Evolutionary conservation across 1,284 basidiomycete species (phyloP).

Genomic region (Clitocybe nebularis): DNA sequence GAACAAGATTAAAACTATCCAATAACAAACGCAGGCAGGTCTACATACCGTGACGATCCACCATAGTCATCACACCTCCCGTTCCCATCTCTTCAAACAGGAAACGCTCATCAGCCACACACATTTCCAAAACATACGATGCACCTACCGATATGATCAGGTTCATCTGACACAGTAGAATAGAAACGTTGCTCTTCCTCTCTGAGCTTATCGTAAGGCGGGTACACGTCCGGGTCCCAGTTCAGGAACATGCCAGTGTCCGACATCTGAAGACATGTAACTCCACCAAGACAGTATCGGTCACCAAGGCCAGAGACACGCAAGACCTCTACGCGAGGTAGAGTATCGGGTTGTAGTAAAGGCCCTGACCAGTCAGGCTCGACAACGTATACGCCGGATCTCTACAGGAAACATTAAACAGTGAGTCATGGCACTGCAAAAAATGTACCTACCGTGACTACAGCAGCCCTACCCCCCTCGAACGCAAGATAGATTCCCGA

Average conservation of each 20-base stretch:
- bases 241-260: constrained; percentile 47
- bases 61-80: too few species aligned
- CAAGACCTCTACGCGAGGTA: constrained; percentile 26
- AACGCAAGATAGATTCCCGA: constrained; percentile 49
- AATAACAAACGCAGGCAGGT: too few species aligned
- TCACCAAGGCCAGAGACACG: constrained; percentile 36
- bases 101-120: too few species aligned
- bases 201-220: too few species aligned
- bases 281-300: constrained; percentile 25
- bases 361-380: constrained; percentile 22
- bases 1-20: too few species aligned
- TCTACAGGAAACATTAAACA: constrained; percentile 26
- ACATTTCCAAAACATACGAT: too few species aligned
- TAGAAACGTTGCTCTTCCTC: too few species aligned
- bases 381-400: constrained; percentile 44
- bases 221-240: constrained; percentile 37
- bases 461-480: constrained; percentile 43
- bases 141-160: too few species aligned
- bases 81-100: too few species aligned
- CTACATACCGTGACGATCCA: too few species aligned
- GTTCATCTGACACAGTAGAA: too few species aligned
- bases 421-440: not conserved
- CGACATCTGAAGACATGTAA: constrained; percentile 58
- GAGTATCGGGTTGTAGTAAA: constrained; percentile 15
- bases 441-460: constrained; percentile 43